phyloP scores from a whole-genome alignment of 2,329 filamentous ascomycete genomes.

The Chaetothyriales sp. region DNA sequence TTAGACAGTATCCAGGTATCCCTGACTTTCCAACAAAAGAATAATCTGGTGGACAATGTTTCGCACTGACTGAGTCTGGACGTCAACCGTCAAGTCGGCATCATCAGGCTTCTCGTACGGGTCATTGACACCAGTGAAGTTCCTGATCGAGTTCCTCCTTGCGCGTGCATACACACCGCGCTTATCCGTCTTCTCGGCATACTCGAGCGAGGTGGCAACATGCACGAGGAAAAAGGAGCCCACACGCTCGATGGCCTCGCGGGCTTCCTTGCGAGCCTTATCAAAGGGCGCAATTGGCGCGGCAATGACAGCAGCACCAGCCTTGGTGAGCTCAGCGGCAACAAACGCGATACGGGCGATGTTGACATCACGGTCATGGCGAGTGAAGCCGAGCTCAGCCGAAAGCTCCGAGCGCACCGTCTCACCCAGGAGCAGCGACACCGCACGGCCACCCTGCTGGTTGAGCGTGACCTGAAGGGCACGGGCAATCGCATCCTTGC shows the following conservation, averaged over 20 bases:
- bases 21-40: slow-evolving; percentile 74
- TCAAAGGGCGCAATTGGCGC: slow-evolving; percentile 93
- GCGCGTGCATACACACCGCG: slow-evolving; percentile 76
- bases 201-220: slow-evolving; percentile 80
- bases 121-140: slow-evolving; percentile 96
- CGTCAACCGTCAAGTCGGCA: slow-evolving; percentile 70
- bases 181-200: slow-evolving; percentile 91
- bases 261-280: slow-evolving; percentile 56
- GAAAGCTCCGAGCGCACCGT: slow-evolving; percentile 88
- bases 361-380: slow-evolving; percentile 85
- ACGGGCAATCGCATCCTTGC: slow-evolving; percentile 92
- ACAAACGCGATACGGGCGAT: slow-evolving; percentile 94
- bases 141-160: slow-evolving; percentile 80
- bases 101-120: slow-evolving; percentile 78
- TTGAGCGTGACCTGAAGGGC: slow-evolving; percentile 94
- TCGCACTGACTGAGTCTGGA: slow-evolving; percentile 73
- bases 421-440: slow-evolving; percentile 87
- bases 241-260: slow-evolving; percentile 71
- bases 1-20: slow-evolving; percentile 51
- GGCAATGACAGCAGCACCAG: slow-evolving; percentile 87
- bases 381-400: slow-evolving; percentile 86
- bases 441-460: slow-evolving; percentile 89
- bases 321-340: slow-evolving; percentile 80
- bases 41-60: slow-evolving; percentile 96
- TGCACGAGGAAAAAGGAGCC: slow-evolving; percentile 92